Conservation (phyloP, 129 eudicot species). For the Silybum marianum region DNA sequence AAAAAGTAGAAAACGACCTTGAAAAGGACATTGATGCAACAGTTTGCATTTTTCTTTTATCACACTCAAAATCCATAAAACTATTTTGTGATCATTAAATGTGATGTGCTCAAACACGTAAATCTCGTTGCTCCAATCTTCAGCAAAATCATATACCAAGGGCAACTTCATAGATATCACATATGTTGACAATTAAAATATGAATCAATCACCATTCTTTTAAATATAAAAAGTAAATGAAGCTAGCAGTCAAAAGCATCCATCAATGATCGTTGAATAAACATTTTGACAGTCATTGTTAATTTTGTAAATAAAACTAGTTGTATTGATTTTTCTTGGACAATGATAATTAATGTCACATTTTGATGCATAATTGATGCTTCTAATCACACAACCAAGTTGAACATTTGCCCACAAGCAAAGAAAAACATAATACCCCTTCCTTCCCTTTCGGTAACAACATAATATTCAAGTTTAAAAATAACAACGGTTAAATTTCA, state of each 20-base stretch:
- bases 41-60: not conserved
- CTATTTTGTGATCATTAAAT: not conserved
- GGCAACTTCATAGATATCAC: not conserved
- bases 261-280: not conserved
- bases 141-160: not conserved
- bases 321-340: not conserved
- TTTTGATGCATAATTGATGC: not conserved
- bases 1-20: constrained; percentile 16
- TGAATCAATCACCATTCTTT: not conserved
- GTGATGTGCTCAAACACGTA: not conserved
- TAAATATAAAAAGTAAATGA: not conserved
- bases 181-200: not conserved
- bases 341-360: not conserved
- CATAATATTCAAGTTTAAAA: not conserved
- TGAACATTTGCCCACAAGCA: not conserved
- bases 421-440: not conserved
- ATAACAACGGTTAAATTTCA: not conserved
- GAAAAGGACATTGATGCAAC: constrained; percentile 2
- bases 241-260: not conserved
- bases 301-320: not conserved
- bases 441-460: too few species aligned
- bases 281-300: not conserved
- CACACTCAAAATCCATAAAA: not conserved
- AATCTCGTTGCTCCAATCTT: constrained; percentile 2
- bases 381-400: not conserved